Conservation (phyloP, 768 basidiomycete species). For the Lentinus brumalis region DNA sequence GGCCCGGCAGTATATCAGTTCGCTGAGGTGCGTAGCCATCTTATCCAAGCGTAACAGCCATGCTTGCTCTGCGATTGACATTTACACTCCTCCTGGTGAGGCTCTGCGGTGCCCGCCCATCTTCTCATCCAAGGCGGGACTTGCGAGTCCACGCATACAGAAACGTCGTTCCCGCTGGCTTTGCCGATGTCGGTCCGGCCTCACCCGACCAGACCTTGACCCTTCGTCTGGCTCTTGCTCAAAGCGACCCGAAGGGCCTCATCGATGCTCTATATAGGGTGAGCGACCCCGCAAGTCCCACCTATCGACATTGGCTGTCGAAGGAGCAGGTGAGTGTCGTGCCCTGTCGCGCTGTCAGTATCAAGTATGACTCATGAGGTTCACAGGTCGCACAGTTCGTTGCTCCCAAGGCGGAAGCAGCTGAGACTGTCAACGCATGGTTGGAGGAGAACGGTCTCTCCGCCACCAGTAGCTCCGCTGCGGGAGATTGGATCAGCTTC, state of each 20-base stretch:
- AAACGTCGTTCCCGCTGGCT: slow-evolving; percentile 29
- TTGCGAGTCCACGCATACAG: slow-evolving; percentile 31
- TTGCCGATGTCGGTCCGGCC: slow-evolving; percentile 32
- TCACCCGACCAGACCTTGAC: slow-evolving; percentile 32
- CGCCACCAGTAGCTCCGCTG: slow-evolving; percentile 19
- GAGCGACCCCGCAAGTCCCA: slow-evolving; percentile 38
- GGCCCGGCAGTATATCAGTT: no score
- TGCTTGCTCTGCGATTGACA: no score
- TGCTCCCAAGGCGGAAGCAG: slow-evolving; percentile 18
- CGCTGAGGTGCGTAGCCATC: no score
- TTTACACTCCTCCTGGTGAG: no score
- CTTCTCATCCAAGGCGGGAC: slow-evolving; percentile 2
- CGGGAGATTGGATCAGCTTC: slow-evolving; percentile 29
- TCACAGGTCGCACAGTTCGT: slow-evolving; percentile 9
- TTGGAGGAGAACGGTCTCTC: slow-evolving; percentile 22
- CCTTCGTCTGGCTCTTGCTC: slow-evolving; percentile 40
- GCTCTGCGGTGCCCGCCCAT: no score
- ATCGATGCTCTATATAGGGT: slow-evolving; percentile 38
- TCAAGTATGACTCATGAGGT: neutral
- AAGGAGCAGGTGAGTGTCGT: slow-evolving; percentile 31
- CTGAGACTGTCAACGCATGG: slow-evolving; percentile 23
- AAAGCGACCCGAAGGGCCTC: slow-evolving; percentile 38
- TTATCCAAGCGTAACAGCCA: no score
- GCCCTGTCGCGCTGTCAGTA: no score
- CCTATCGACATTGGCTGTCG: slow-evolving; percentile 36